Evolutionary conservation across 441 rosid species (phyloP).

Genomic region (Populus hybrid): DNA sequence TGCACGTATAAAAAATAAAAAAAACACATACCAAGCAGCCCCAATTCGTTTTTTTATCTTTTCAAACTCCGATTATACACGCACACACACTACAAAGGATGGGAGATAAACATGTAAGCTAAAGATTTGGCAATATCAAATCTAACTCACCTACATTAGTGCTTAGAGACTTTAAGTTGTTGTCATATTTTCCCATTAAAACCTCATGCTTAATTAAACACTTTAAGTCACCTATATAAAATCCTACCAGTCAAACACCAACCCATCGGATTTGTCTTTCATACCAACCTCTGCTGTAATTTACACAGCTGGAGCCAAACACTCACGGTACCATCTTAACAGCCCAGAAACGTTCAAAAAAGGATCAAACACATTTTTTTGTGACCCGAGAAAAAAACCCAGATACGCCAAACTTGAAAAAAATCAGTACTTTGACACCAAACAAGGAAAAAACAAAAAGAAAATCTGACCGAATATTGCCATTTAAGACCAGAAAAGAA

Average conservation of each 20-base stretch:
- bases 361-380: too few species aligned
- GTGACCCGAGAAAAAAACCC: not conserved
- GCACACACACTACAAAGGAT: too few species aligned
- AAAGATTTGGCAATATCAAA: not conserved
- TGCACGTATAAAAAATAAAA: too few species aligned
- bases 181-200: not conserved
- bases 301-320: too few species aligned
- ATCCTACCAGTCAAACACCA: not conserved
- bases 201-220: not conserved
- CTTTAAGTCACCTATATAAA: not conserved
- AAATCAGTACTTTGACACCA: not conserved
- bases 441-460: not conserved
- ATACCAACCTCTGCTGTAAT: too few species aligned
- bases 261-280: not conserved
- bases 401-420: not conserved
- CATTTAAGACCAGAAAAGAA: not conserved
- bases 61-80: too few species aligned
- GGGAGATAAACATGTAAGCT: not conserved
- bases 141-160: not conserved
- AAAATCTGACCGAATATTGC: conserved; percentile 3
- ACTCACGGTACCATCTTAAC: too few species aligned
- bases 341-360: too few species aligned
- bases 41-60: too few species aligned
- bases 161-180: not conserved
- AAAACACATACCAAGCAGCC: too few species aligned